Evolutionary conservation across 2,329 filamentous ascomycete genomes (phyloP), one percentile per base, ranked within the genome.

Genomic region (Phoma herbarum): DNA sequence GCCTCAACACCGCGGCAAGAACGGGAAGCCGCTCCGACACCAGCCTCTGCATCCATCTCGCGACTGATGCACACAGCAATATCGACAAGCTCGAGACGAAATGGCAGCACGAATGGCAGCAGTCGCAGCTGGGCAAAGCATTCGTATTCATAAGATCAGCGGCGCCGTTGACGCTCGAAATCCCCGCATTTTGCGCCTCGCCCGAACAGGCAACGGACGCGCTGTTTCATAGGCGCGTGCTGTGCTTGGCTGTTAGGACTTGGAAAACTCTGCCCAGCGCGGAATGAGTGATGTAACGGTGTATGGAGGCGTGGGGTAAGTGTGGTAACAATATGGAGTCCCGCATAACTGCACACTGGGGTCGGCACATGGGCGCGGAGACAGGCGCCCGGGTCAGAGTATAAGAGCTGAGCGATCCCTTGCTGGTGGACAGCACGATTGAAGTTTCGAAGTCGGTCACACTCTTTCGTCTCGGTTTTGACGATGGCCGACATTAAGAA

Each of bases 401-500:
- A 59, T 59, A 59, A 59, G 51, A 54, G 41, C 25, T 46, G 25
- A 29, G 35, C 23, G 10, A 44, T 46, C 39, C 39, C 45, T 18
- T 26, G 5, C n/a, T 54, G 31, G 31, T 1, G 28, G 14, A 8
- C 44, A n/a, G 39, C 39, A 59, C 56, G 50, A 59, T 54, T 35
- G 45, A 50, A 59, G 45, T 39, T 47, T 54, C 39, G 39, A 50
- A 59, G 45, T 54, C 56, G 46, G 31, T 51, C 50, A 45, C 50
- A 41, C 35, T 49, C n/a, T 7, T 35, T 31, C 42, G 31, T 45
- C 26, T 31, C 48, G 18, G 25, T 49, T 50, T 20, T 46, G 20
- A 59, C 9, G 50, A 60, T 60, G 57, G 57, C 52, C 47, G 57
- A 60, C 37, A 55, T 60, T 22, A 60, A 52, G 52, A 60, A 60